Conservation (phyloP, 768 basidiomycete species). For the Mycena galericulata region DNA sequence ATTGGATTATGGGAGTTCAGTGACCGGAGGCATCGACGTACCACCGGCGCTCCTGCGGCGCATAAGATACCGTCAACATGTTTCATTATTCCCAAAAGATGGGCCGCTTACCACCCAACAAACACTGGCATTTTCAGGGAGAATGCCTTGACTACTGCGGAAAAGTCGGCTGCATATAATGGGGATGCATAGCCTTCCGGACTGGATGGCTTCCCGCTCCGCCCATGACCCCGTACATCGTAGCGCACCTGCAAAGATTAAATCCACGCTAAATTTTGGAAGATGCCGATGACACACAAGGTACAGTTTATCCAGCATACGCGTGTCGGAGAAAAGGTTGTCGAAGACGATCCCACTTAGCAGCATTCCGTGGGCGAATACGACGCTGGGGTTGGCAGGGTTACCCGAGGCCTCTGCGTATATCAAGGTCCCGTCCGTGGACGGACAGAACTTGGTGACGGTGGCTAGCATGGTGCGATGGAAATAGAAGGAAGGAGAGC, state of each 20-base stretch:
- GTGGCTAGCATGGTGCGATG: too few species aligned
- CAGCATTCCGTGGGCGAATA: slow-evolving; percentile 50
- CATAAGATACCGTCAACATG: too few species aligned
- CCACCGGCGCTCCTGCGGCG: slow-evolving; percentile 28
- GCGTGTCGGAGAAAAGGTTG: slow-evolving; percentile 41
- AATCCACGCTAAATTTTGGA: too few species aligned
- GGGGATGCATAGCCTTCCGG: slow-evolving; percentile 25
- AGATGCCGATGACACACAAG: slow-evolving; percentile 23
- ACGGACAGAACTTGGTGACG: slow-evolving; percentile 36
- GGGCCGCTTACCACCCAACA: slow-evolving; percentile 28
- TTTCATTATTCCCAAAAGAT: too few species aligned
- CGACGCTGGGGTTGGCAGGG: slow-evolving; percentile 44
- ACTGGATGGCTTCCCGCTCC: slow-evolving; percentile 26
- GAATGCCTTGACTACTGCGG: slow-evolving; percentile 26
- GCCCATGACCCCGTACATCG: slow-evolving; percentile 33
- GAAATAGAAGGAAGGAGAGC: too few species aligned
- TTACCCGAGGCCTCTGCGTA: slow-evolving; percentile 49
- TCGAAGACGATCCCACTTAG: slow-evolving; percentile 45
- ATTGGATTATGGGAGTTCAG: not conserved
- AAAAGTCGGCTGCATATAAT: slow-evolving; percentile 34
- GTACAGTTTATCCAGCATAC: slow-evolving; percentile 31
- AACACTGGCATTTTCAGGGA: slow-evolving; percentile 27
- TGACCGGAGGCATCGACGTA: not conserved
- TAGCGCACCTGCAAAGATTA: slow-evolving; percentile 28
- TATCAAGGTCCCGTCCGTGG: slow-evolving; percentile 47